Conservation (phyloP, 148 eudicot genomes). For the Vaccinium macrocarpon region DNA sequence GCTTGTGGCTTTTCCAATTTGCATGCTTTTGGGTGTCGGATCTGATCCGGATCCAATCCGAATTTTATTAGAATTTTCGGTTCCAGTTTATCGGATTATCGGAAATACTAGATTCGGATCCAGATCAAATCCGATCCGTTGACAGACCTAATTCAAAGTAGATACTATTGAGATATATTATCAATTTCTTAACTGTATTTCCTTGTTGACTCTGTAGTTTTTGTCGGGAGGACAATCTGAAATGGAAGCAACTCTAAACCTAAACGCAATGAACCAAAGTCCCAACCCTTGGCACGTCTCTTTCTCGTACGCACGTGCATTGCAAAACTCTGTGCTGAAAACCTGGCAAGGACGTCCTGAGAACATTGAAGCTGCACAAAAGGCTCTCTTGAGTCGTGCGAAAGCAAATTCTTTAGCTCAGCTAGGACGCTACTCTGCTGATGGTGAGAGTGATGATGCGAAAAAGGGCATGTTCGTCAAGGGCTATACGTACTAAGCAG, state of each 20-base stretch:
- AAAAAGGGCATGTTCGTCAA: conserved; percentile 94
- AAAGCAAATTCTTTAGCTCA: conserved; percentile 94
- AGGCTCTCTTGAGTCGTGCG: conserved; percentile 72
- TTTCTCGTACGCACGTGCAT: conserved; percentile 92
- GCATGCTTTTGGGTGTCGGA: too few species aligned
- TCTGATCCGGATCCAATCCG: too few species aligned
- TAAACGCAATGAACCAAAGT: conserved; percentile 93
- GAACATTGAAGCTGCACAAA: conserved; percentile 77
- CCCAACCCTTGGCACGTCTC: conserved; percentile 99
- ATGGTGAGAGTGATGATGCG: conserved; percentile 82
- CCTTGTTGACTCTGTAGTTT: conserved; percentile 43
- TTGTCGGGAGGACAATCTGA: conserved; percentile 98
- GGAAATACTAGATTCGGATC: too few species aligned
- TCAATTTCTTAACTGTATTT: not conserved
- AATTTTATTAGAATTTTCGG: too few species aligned
- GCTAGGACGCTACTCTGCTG: conserved; percentile 80
- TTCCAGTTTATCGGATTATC: too few species aligned
- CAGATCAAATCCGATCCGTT: too few species aligned
- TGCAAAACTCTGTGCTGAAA: conserved; percentile 87
- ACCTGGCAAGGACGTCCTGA: conserved; percentile 92
- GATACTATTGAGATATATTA: not conserved
- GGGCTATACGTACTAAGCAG: conserved; percentile 75
- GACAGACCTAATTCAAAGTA: too few species aligned
- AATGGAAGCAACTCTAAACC: conserved; percentile 81
- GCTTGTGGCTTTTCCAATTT: too few species aligned